Evolutionary conservation across 1,284 basidiomycete species (phyloP), one percentile per base, ranked within the genome.

Genomic region (Moesziomyces sp.): DNA sequence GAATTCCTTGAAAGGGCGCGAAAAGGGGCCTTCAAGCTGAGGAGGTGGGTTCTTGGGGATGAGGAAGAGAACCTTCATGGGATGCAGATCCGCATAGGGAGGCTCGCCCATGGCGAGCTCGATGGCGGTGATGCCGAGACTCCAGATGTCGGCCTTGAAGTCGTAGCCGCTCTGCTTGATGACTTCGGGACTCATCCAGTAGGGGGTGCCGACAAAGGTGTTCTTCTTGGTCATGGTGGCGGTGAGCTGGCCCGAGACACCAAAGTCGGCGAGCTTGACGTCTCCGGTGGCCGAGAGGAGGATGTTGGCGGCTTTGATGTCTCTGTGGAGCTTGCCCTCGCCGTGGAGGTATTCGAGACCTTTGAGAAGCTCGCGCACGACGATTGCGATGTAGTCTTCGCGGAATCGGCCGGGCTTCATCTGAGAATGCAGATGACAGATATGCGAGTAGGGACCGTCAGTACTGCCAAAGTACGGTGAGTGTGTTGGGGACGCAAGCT

Each of bases 81-180:
- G 96, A 86, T 99, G 97, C 47, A 98, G 86, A 78, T 97, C 94
- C 1, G 96, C 94, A 82, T 98, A 98, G 3, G 96, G 96, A 21
- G 96, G 96, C 82, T 98, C 95, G 44, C 96, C 96, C 85, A 92
- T 94, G 1, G 96, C 96, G 75, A 99, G 87, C 85, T 99, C 96
- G 77, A 99, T 97, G 13, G 94, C 93, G 5, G 96, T 98, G 83
- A 99, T 99, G 6, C 84, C 85, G 18, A 86, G 61, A 40, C 79
- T 82, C 84, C 84, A 85, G 52, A 99, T 97, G 85, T 99, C 96
- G 13, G 96, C 96, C 84, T 97, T 98, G 85, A 95, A 92, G 82
- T 98, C 96, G 85, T 99, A 99, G 9, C 97, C 97, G 68, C 93
- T 96, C 86, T 99, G 96, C 86, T 98, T 98, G 87, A 99, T 98